Base-by-base conservation (phyloP, 2,329 filamentous ascomycete genomes). In the Penicillium sumatraense region DNA sequence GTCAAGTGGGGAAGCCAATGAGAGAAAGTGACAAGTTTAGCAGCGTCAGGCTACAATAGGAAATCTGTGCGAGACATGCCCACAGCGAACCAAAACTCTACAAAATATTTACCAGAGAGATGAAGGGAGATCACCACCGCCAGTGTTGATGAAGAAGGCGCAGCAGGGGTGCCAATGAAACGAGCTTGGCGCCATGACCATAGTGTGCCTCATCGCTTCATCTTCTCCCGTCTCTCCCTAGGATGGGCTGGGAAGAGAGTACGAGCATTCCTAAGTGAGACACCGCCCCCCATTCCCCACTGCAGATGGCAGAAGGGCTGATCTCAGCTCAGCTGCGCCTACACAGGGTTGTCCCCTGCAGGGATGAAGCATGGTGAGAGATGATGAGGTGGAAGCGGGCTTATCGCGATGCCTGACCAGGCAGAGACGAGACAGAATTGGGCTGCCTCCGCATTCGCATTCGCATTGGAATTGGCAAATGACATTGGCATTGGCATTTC, bases 191-290 rank as follows among this genome's bases (percentile, higher is more conserved):
- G 27, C 27, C 27, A 31, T 46, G 42, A 18, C 26, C 6, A 42
- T 42, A 42, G 38, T 42, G n/a, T 42, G 10, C 42, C n/a, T 31
- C n/a, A 21, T 46, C 26, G 42, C 16, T 27, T 46, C n/a, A n/a
- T n/a, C n/a, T n/a, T n/a, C n/a, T n/a, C 38, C 5, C 27, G 3
- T 8, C 5, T 27, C 26, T 44, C 40, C 40, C 40, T 44, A 23
- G 40, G 14, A 27, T 16, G 14, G 4, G n/a, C 40, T 26, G 24
- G 42, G n/a, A 29, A 45, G 42, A 45, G 42, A 31, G 42, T 45
- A 45, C 18, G 42, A 45, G 42, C 42, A 45, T 45, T 45, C 42
- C 42, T 29, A 2, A 20, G n/a, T 45, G 42, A 45, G 42, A 45
- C 42, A 46, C 8, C 8, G 42, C 24, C 26, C n/a, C 42, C 24